Base-by-base conservation (phyloP, 1,284 basidiomycete genomes). In the Coniophora puteana region DNA sequence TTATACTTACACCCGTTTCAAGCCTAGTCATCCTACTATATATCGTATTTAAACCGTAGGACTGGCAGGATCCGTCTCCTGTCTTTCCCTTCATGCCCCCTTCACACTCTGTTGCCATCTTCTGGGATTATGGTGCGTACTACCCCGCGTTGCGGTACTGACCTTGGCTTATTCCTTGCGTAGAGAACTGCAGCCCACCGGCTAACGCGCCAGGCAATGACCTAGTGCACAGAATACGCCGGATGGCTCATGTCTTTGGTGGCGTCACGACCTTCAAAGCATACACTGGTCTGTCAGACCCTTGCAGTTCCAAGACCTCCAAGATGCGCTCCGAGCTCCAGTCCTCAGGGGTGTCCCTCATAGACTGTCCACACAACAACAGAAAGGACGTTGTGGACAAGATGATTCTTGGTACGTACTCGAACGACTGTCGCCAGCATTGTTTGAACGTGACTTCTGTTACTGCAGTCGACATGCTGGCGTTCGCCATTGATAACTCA, bases 121-220 rank as follows among this genome's bases (percentile, higher is more conserved):
- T 78, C 48, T 82, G 80, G 78, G 79, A 81, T 54, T 75, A 72
- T 50, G 78, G 78, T 78, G 41, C 31, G 73, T 59, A 5, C 7
- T 14, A 13, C 22, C 44, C 20, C 5, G 10, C 10, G 28, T 22
- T n/a, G 16, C 8, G 1, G 22, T 22, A 18, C 11, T 38, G 7
- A 29, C 16, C 12, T n/a, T 40, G 6, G 2, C 26, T 14, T 2
- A 16, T 26, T 29, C 12, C 23, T 10, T 10, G 16, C 20, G 12
- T 46, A 81, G 80, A 82, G 50, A 80, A 81, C 44, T 78, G 79
- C 47, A 66, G 63, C 11, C 63, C 72, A 3, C 69, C 76, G 6
- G 57, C 66, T 12, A 66, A 52, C 40, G 53, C 49, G 4, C 39
- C n/a, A n/a, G 72, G 74, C 4, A 74, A 69, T 48, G 58, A 62